phyloP scores from a whole-genome alignment of 495 filamentous ascomycete species.

The Lepidopterella palustris region DNA sequence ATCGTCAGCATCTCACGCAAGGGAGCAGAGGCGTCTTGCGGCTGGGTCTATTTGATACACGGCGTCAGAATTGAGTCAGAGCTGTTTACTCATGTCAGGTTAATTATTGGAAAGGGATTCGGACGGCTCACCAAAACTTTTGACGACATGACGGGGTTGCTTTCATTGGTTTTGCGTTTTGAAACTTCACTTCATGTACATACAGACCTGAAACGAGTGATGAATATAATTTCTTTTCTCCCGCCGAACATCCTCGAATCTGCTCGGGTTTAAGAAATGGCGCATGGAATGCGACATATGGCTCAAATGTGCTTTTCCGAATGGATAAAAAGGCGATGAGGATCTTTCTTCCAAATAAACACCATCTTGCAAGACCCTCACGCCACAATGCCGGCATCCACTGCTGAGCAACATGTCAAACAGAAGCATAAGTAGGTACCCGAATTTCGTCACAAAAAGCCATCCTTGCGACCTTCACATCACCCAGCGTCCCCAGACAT shows the following conservation, averaged over 20 bases:
- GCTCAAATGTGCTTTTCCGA: background rate
- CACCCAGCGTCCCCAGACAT: too few species aligned
- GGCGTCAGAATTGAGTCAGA: background rate
- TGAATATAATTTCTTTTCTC: slow-evolving; percentile 4
- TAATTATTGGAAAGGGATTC: background rate
- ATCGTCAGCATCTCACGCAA: slow-evolving; percentile 11
- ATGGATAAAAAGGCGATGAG: background rate
- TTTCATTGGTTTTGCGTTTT: background rate
- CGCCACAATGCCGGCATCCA: slow-evolving; percentile 2
- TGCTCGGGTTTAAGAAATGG: background rate
- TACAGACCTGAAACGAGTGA: slow-evolving; percentile 8
- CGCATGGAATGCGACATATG: background rate
- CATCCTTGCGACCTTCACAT: background rate
- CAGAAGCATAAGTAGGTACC: slow-evolving; percentile 8
- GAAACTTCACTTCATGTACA: slow-evolving; percentile 1
- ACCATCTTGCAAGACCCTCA: background rate
- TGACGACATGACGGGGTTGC: background rate
- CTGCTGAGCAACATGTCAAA: slow-evolving; percentile 8
- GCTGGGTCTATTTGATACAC: slow-evolving; percentile 22
- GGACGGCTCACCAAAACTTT: background rate
- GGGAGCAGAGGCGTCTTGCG: slow-evolving; percentile 15
- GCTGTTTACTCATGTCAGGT: slow-evolving; percentile 22
- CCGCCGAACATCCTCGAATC: background rate
- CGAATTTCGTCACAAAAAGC: background rate
- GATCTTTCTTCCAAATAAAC: background rate